Evolutionary conservation across 768 basidiomycete species (phyloP), one percentile per base, ranked within the genome.

Genomic region (Kwoniella shandongensis): DNA sequence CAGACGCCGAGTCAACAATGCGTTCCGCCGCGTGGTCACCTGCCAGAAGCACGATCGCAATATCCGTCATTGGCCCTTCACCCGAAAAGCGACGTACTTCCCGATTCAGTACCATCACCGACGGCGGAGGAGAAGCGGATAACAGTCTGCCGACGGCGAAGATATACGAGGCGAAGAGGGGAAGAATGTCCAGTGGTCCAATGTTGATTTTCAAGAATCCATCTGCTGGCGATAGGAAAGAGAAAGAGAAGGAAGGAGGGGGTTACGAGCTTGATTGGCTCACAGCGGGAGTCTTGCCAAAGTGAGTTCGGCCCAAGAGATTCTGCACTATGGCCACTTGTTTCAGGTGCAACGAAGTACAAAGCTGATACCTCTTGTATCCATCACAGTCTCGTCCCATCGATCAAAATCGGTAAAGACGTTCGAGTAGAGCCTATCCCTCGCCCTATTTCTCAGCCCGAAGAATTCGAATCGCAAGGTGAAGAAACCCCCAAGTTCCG

Each of bases 261-360:
- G n/a, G n/a, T 4, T 63, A 65, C 39, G 69, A 68, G 26, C 48
- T 71, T 18, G 67, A 71, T 46, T 71, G 70, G 70, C 17, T 71
- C 41, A 64, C 67, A 39, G 62, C 62, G 2, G 60, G 62, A 0
- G 61, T 71, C 2, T 42, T 71, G n/a, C 67, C 66, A 11, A 49
- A 52, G 67, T 66, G 39, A 51, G 67, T 58, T 11, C 29, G 17
- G 20, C 18, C 22, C 17, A 36, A 17, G 22, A 4, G 45, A 4
- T 17, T 15, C 12, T 47, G 23, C 26, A 7, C n/a, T n/a, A n/a
- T n/a, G n/a, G n/a, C n/a, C n/a, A n/a, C n/a, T n/a, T n/a, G n/a
- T n/a, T n/a, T n/a, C n/a, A n/a, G n/a, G n/a, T n/a, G n/a, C 23
- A 29, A 7, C 17, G 27, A 23, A 8, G 12, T 15, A n/a, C 26